Base-by-base conservation (phyloP, 257 asterid genomes). In the Ilex aquifolium region DNA sequence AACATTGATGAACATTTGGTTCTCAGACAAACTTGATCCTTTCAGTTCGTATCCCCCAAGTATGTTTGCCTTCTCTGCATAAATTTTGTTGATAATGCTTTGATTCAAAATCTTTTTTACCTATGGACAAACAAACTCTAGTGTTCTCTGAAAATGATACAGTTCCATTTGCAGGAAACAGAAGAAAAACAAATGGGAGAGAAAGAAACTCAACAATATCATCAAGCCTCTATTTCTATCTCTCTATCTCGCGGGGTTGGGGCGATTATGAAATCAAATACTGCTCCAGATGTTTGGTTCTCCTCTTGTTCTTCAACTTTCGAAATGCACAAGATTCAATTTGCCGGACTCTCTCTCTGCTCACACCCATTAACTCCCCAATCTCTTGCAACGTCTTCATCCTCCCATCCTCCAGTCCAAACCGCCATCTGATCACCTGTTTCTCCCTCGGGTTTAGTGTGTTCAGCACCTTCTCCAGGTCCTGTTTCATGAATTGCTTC, bases 291-390 rank as follows among this genome's bases (percentile, higher is more conserved):
- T 75, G 79, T 76, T 85, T 85, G 6, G 86, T 85, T 73, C 95
- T 79, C 82, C 85, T 80, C 82, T 92, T 92, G 92, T 80, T 87
- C 88, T 85, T 88, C 83, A 92, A 68, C 86, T 92, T 92, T 13
- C 95, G 89, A 42, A 92, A 89, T 7, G 91, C 97, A 48, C 85
- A 69, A 0, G 95, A 75, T 75, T 89, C 99, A 61, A 92, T 83
- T 75, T 92, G 99, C 53, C 97, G 69, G 61, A 92, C 79, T 77
- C 97, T 89, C 70, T 92, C 99, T 67, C 96, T 72, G 81, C 97
- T 89, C 58, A 92, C 99, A 6, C 90, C 88, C 95, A 89, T 83
- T 30, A 82, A 69, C 76, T 89, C 97, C 70, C 98, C 98, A 12
- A 92, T 92, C 72, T 92, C 98, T 76, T 86, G 97, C 82, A 92